Evolutionary conservation across 495 filamentous ascomycete species (phyloP).

Genomic region (Penicillium cataractarum): DNA sequence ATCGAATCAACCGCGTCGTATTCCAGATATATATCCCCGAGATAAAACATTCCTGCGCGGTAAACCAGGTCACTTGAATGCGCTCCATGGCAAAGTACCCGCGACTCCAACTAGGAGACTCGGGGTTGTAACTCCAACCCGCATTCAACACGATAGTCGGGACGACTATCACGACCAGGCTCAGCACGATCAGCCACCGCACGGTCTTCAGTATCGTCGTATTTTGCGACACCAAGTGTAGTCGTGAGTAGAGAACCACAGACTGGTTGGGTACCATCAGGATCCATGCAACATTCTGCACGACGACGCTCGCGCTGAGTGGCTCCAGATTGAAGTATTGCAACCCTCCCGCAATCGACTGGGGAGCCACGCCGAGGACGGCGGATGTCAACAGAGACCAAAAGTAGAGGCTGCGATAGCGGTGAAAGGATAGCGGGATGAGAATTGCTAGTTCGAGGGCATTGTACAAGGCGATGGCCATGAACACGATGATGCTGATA

Average conservation of each 20-base stretch:
- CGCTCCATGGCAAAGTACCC: neutral
- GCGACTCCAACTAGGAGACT: neutral
- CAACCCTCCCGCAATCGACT: neutral
- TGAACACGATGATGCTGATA: neutral
- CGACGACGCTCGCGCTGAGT: neutral
- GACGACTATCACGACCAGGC: neutral
- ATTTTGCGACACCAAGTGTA: neutral
- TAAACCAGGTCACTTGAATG: neutral
- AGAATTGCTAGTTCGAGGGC: conserved; percentile 4
- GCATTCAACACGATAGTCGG: neutral
- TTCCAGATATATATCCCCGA: neutral
- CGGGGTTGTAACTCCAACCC: neutral
- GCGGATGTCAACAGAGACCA: conserved; percentile 7
- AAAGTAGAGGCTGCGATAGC: conserved; percentile 9
- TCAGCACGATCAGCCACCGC: neutral
- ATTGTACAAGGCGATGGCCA: conserved; percentile 2
- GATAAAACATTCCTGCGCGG: neutral
- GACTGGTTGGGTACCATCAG: neutral
- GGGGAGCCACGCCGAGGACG: neutral
- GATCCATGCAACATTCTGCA: neutral
- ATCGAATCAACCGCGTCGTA: neutral
- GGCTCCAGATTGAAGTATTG: neutral
- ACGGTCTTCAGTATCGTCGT: neutral
- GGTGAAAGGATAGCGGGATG: conserved; percentile 4
- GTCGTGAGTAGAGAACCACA: neutral